Evolutionary conservation across 1,284 basidiomycete species (phyloP).

Genomic region (Abortiporus biennis): DNA sequence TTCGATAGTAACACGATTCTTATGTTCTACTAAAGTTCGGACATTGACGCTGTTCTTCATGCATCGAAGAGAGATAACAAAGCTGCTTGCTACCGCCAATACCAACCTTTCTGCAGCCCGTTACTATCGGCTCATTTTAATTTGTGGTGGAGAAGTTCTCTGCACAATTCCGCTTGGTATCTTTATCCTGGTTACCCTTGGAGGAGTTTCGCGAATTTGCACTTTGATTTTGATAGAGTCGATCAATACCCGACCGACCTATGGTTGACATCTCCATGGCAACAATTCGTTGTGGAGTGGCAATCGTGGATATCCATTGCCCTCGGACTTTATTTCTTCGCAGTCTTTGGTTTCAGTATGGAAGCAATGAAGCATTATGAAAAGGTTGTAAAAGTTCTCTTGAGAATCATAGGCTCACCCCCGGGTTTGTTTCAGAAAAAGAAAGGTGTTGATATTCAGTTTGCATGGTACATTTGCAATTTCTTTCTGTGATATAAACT

Average conservation of each 20-base stretch:
- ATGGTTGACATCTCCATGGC: conserved; percentile 2
- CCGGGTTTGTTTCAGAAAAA: no score
- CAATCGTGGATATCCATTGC: conserved; percentile 16
- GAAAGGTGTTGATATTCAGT: no score
- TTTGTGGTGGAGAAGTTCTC: conserved; percentile 31
- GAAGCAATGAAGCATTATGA: conserved; percentile 54
- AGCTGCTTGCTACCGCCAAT: no score
- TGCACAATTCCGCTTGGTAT: conserved; percentile 21
- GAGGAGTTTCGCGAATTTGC: conserved; percentile 30
- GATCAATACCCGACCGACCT: conserved; percentile 20
- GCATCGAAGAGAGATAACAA: conserved; percentile 2
- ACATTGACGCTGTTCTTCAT: not conserved
- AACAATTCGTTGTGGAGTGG: conserved; percentile 9
- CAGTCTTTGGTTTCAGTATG: conserved; percentile 60
- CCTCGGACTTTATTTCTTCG: conserved; percentile 44
- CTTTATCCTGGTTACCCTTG: conserved; percentile 21
- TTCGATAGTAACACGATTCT: not conserved
- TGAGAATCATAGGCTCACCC: no score
- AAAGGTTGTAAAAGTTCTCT: no score
- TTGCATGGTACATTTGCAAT: no score
- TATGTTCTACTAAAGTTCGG: not conserved
- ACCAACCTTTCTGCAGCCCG: conserved; percentile 46
- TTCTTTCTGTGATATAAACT: no score
- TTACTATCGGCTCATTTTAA: conserved; percentile 42
- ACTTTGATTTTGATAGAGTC: conserved; percentile 27